Percentiles rank a stretch among this genome's conserved stretches.
Evolutionary conservation across 345 rosid species (phyloP).

Genomic region (Boechera stricta): DNA sequence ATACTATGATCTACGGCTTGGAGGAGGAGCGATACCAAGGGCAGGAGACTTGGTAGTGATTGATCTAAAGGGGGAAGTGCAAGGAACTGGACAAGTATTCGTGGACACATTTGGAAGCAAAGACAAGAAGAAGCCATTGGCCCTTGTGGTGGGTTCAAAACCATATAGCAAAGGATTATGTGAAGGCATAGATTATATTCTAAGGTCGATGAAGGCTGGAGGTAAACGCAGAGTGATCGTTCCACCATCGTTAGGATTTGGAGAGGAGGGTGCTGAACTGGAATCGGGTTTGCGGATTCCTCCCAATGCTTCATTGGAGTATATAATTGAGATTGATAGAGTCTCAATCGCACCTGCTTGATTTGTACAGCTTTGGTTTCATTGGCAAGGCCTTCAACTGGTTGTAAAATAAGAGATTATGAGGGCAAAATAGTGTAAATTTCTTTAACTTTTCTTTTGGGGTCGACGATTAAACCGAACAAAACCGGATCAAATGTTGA

Average conservation of each 20-base stretch:
- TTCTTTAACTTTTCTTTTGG: neutral
- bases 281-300: conserved; percentile 73
- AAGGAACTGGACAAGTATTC: conserved; percentile 65
- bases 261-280: conserved; percentile 73
- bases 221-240: conserved; percentile 80
- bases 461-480: neutral
- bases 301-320: conserved; percentile 69
- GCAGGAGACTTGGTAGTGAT: conserved; percentile 88
- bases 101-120: conserved; percentile 65
- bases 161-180: conserved; percentile 85
- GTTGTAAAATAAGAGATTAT: neutral
- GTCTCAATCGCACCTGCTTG: conserved; percentile 93
- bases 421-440: conserved; percentile 4
- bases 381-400: neutral
- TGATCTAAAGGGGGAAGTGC: conserved; percentile 65
- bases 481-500: conserved; percentile 15
- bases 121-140: conserved; percentile 64
- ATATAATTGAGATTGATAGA: conserved; percentile 73
- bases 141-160: conserved; percentile 78
- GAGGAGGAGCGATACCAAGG: conserved; percentile 81
- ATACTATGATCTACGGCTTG: conserved; percentile 80
- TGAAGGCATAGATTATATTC: conserved; percentile 70
- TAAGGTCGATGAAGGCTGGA: conserved; percentile 87
- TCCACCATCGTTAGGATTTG: conserved; percentile 75
- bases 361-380: neutral